Conservation (phyloP, 2,329 filamentous ascomycete genomes). For the Kalaharituber pfeilii region DNA sequence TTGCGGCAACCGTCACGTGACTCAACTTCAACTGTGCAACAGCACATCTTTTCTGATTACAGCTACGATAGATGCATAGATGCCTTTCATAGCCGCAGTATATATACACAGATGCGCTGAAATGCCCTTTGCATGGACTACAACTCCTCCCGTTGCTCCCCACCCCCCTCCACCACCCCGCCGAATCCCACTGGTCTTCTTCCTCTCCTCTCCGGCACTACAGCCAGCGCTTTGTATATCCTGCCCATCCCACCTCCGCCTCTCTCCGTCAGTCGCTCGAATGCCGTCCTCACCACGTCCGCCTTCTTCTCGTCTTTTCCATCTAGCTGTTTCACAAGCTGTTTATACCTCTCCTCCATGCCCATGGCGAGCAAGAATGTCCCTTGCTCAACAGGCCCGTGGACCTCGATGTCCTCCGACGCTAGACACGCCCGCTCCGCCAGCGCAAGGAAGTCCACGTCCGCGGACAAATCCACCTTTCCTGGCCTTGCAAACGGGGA, state of each 20-base stretch:
- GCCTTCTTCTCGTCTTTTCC: constrained; percentile 32
- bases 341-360: constrained; percentile 56
- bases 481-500: constrained; percentile 68
- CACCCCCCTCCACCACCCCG: constrained; percentile 26
- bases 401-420: constrained; percentile 68
- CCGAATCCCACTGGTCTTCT: constrained; percentile 83
- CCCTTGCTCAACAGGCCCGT: constrained; percentile 77
- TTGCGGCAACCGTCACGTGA: no score
- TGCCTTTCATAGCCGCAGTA: no score
- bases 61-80: no score
- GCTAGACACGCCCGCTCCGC: constrained; percentile 64
- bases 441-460: constrained; percentile 81
- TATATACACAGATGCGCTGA: no score
- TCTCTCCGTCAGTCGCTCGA: constrained; percentile 67
- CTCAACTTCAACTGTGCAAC: no score
- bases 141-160: background rate
- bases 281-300: constrained; percentile 40
- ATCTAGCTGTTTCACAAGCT: constrained; percentile 38
- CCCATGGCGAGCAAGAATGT: constrained; percentile 67
- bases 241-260: constrained; percentile 79
- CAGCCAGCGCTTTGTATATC: constrained; percentile 82
- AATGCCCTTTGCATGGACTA: no score
- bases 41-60: no score
- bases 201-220: constrained; percentile 63
- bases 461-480: constrained; percentile 70